phyloP scores from a whole-genome alignment of 1,284 basidiomycete species.

The Trichosporon sp. region DNA sequence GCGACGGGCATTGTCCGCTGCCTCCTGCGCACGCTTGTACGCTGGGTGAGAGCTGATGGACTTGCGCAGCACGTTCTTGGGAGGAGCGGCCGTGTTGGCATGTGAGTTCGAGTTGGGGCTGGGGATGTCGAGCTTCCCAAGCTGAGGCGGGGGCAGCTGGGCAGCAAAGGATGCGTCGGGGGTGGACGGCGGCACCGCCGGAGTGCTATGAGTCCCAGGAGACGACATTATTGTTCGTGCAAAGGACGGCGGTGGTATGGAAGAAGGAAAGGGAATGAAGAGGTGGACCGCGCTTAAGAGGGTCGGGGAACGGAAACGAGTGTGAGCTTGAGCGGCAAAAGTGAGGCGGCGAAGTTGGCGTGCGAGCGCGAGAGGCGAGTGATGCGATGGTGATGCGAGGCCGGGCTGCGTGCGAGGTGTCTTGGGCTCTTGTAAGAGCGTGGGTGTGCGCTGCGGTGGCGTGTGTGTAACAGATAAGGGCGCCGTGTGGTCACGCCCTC shows the following conservation, averaged over 20 bases:
- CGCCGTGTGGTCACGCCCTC: neutral
- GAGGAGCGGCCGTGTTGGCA: neutral
- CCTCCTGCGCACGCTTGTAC: conserved; percentile 4
- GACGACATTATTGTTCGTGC: neutral
- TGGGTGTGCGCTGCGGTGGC: neutral
- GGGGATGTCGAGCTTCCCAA: neutral
- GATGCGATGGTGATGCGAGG: neutral
- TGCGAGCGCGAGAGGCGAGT: neutral
- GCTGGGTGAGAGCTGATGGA: neutral
- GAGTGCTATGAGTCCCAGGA: neutral
- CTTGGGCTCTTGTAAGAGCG: neutral
- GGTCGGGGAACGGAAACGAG: neutral
- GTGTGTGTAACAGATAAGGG: conserved; percentile 2
- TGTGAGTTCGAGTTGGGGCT: neutral
- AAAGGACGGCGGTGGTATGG: neutral
- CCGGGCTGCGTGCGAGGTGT: neutral
- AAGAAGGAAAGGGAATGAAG: neutral
- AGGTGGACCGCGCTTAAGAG: neutral
- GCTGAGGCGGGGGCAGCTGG: neutral
- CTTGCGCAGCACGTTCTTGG: neutral
- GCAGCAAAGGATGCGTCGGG: neutral
- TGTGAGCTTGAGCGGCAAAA: conserved; percentile 1
- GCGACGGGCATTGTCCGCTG: neutral
- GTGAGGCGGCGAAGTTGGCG: neutral
- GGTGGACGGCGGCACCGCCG: neutral